Percentiles rank a stretch among this genome's conserved stretches.
Evolutionary conservation across 129 eudicot species (phyloP).

Genomic region (Rutidosis leptorrhynchoides): DNA sequence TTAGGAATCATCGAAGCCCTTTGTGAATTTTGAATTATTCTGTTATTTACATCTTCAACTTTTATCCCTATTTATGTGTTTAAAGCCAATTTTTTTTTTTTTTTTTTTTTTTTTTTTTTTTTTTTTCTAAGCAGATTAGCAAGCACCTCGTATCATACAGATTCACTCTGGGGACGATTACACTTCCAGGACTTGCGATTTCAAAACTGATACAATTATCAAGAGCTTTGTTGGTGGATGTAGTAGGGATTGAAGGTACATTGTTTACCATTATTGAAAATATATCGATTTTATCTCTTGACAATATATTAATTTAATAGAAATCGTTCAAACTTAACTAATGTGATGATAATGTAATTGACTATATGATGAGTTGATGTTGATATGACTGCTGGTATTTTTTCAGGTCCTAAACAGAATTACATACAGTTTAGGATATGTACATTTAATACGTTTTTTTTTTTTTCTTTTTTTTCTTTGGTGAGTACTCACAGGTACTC

Average conservation of each 20-base stretch:
- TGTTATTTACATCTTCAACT: neutral
- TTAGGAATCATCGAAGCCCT: neutral
- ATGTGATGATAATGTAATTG: neutral
- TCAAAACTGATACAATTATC: slow-evolving; percentile 66
- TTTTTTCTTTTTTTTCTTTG: too few relatives aligned
- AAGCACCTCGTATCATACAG: slow-evolving; percentile 71
- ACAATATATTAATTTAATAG: neutral
- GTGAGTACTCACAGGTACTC: too few relatives aligned
- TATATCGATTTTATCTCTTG: neutral
- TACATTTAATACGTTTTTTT: too few relatives aligned
- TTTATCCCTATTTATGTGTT: slow-evolving; percentile 11
- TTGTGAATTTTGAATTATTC: too few relatives aligned
- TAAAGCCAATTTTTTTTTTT: neutral
- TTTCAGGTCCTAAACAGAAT: too few relatives aligned
- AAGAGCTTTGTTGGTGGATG: slow-evolving; percentile 41
- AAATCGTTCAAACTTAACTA: neutral
- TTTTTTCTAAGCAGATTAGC: slow-evolving; percentile 34
- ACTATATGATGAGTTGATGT: neutral
- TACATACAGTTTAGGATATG: too few relatives aligned
- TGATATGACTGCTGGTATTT: neutral
- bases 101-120: too few relatives aligned
- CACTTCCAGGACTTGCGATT: slow-evolving; percentile 69
- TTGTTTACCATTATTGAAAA: neutral
- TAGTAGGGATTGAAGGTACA: slow-evolving; percentile 55
- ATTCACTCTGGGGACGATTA: slow-evolving; percentile 70